phyloP scores from a whole-genome alignment of 2,329 filamentous ascomycete species.

The Nigrospora oryzae region DNA sequence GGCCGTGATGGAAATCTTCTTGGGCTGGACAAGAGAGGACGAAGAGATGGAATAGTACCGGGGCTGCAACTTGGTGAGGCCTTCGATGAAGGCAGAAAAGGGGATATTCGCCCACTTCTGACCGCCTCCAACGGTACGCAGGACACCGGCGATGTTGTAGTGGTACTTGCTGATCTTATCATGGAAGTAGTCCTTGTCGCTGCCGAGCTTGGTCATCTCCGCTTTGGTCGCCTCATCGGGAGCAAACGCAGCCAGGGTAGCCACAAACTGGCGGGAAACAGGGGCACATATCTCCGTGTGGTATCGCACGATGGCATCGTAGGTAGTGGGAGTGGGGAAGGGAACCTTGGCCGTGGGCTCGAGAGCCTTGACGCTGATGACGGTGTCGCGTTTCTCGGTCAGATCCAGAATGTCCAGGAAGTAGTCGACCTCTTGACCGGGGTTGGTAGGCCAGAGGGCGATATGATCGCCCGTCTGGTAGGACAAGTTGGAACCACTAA shows the following conservation, averaged over 20 bases:
- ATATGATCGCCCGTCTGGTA: slow-evolving; percentile 98
- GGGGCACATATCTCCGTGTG: slow-evolving; percentile 95
- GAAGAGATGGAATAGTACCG: slow-evolving; percentile 99
- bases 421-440: slow-evolving; percentile 84
- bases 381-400: slow-evolving; percentile 65
- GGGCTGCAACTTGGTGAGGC: slow-evolving; percentile 88
- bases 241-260: slow-evolving; percentile 79
- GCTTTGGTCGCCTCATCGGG: slow-evolving; percentile 77
- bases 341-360: slow-evolving; percentile 96
- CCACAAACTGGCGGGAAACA: slow-evolving; percentile 90
- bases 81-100: slow-evolving; percentile 92
- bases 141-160: slow-evolving; percentile 82
- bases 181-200: slow-evolving; percentile 93
- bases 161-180: slow-evolving; percentile 72
- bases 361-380: slow-evolving; percentile 82
- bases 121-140: slow-evolving; percentile 64
- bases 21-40: slow-evolving; percentile 85
- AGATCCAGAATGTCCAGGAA: slow-evolving; percentile 76
- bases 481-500: slow-evolving; percentile 78
- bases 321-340: slow-evolving; percentile 94
- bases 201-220: slow-evolving; percentile 81
- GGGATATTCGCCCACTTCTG: slow-evolving; percentile 77
- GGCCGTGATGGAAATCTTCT: slow-evolving; percentile 91
- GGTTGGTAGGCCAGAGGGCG: slow-evolving; percentile 93
- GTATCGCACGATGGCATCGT: slow-evolving; percentile 86